Evolutionary conservation across 805 yeast species (phyloP), one percentile per base, ranked within the genome.

Genomic region (Cyberlindnera mycetangii): DNA sequence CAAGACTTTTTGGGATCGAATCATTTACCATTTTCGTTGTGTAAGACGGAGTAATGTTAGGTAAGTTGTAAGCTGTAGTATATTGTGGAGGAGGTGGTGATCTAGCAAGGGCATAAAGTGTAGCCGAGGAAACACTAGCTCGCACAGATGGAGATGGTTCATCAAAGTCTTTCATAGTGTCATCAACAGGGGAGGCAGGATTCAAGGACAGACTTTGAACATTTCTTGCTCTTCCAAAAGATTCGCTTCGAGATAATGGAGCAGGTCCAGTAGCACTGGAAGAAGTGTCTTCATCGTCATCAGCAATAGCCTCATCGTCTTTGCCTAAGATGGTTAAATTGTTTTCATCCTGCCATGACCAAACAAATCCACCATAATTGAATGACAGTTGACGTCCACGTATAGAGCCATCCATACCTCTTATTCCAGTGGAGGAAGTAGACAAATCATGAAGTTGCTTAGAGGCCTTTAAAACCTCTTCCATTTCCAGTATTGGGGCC

Each of bases 341-440:
- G 36, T 56, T 45, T 8, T 55, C 51, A 39, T 56, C 53, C 3
- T 47, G 40, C 55, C 59, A 59, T 20, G 49, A 42, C 63, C 63
- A 59, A 12, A 56, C 51, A 32, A 56, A 57, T 2, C 63, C 63
- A 36, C 60, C 63, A 51, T 57, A 59, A 25, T 54, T 53, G 38
- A 57, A 59, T 0, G 55, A 51, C 22, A 39, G 28, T n/a, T 34
- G 41, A n/a, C 44, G 45, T 7, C 27, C 45, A 31, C 46, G 34
- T 3, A 17, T 14, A 18, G 15, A 14, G 5, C 43, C 43, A 34
- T 39, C 39, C 4, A 20, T 21, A 24, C 41, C 44, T 20, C 20
- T 31, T 33, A 35, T 37, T 2, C 36, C 40, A 7, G 22, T 18
- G 5, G 41, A 28, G 8, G 45, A 38, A 1, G 46, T 37, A 9